Evolutionary conservation across 805 yeast species (phyloP), one percentile per base, ranked within the genome.

Genomic region (Saturnispora gosingensis): DNA sequence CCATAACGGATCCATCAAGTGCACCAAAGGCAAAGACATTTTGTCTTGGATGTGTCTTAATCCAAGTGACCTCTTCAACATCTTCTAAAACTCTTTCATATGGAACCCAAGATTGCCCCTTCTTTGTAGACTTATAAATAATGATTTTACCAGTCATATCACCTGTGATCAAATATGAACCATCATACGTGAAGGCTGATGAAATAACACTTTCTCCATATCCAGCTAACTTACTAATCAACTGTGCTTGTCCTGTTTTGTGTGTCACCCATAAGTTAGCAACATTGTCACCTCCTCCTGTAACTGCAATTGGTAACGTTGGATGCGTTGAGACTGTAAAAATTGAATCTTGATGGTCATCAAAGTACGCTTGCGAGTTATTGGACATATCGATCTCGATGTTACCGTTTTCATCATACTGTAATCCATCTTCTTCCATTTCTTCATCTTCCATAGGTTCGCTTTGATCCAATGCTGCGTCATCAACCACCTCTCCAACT

Each of bases 241-340:
- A 74, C 56, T 82, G 80, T 10, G 97, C 88, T 32, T 96, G 96
- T 22, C 51, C 51, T 54, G 80, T 81, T 2, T 88, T 75, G 67
- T 88, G 95, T 1, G 95, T 83, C 4, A 97, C 88, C 98, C 98
- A 93, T 60, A 93, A 65, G 64, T 80, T 87, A 1, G 90, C 97
- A 25, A 80, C 73, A 66, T 91, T 83, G 67, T 93, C 99, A 53
- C 96, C 98, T 42, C 97, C 98, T 30, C 99, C 99, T 22, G 91
- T 77, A n/a, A 83, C 84, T 8, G 87, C 93, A 66, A 84, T 67
- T 16, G 97, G 97, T 54, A 89, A 73, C 6, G 74, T 74, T 39
- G 97, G 97, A 65, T 93, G 97, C 6, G 82, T 71, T 47, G 86
- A 79, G n/a, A 93, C 74, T 13, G 85, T 74, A 68, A 85, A 91